Evolutionary conservation across 441 rosid genomes (phyloP).

Genomic region (Populus trichocarpa): DNA sequence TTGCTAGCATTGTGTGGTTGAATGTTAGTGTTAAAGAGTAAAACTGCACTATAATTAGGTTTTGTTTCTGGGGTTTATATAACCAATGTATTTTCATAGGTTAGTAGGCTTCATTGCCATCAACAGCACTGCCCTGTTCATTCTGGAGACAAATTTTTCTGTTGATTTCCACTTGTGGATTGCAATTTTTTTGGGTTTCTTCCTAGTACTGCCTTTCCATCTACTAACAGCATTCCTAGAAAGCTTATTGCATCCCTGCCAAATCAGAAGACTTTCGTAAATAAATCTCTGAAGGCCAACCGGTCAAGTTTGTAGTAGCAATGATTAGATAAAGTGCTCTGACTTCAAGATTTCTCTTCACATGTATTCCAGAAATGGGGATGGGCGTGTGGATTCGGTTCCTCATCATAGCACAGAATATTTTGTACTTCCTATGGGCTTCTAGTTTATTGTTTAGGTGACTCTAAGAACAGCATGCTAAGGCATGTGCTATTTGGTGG

Average conservation of each 20-base stretch:
- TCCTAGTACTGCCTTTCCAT: not conserved
- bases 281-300: too few species aligned
- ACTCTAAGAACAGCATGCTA: too few species aligned
- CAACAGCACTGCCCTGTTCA: too few species aligned
- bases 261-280: not conserved
- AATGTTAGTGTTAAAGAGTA: not conserved
- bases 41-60: not conserved
- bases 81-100: not conserved
- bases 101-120: not conserved
- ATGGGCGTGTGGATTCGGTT: too few species aligned
- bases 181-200: not conserved
- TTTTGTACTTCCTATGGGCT: too few species aligned
- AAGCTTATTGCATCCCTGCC: not conserved
- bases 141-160: not conserved
- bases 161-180: not conserved
- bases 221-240: not conserved
- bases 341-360: too few species aligned
- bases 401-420: too few species aligned
- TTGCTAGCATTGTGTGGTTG: not conserved
- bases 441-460: too few species aligned
- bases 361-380: too few species aligned
- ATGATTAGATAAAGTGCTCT: too few species aligned
- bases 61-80: not conserved
- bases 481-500: too few species aligned
- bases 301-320: too few species aligned